Conservation (phyloP, 2,329 filamentous ascomycete species). For the Talaromyces rugulosus region DNA sequence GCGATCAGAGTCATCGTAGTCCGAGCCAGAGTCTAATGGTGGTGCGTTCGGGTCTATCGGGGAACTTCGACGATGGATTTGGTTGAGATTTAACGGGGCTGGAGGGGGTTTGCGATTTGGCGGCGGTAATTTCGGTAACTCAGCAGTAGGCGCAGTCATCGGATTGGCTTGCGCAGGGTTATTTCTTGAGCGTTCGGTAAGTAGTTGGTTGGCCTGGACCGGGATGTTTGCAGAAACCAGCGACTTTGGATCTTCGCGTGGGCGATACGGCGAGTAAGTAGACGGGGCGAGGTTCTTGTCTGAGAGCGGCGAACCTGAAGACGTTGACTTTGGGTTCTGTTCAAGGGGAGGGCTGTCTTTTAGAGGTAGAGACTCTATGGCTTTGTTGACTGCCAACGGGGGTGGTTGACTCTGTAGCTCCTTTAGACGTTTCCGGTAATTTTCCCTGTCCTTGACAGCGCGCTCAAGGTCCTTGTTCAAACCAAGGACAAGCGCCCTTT, state of each 20-base stretch:
- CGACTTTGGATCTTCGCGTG: neutral
- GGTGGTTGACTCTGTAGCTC: conserved; percentile 57
- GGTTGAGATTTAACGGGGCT: conserved; percentile 70
- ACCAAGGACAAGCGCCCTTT: conserved; percentile 86
- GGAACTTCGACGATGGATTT: conserved; percentile 37
- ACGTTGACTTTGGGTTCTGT: neutral
- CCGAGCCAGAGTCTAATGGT: conserved; percentile 68
- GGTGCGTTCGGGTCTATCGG: conserved; percentile 43
- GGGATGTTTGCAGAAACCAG: neutral
- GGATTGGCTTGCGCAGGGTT: neutral
- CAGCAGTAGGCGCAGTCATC: neutral
- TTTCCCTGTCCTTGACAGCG: conserved; percentile 88
- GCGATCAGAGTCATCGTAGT: conserved; percentile 76
- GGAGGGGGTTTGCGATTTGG: conserved; percentile 78
- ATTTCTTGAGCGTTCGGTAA: neutral
- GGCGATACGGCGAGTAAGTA: neutral
- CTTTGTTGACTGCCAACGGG: conserved; percentile 25
- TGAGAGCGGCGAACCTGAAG: neutral
- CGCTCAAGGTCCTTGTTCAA: conserved; percentile 92
- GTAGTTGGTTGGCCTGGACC: neutral
- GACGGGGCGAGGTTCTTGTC: neutral
- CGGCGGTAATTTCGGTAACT: conserved; percentile 39
- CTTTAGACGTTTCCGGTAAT: conserved; percentile 85
- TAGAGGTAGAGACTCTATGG: conserved; percentile 8
- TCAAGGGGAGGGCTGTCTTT: neutral